These are phyloP conservation scores for Aschersonia sp. DNA, from an alignment of 2,329 filamentous ascomycete species.

Conservation along the genomic window DNA sequence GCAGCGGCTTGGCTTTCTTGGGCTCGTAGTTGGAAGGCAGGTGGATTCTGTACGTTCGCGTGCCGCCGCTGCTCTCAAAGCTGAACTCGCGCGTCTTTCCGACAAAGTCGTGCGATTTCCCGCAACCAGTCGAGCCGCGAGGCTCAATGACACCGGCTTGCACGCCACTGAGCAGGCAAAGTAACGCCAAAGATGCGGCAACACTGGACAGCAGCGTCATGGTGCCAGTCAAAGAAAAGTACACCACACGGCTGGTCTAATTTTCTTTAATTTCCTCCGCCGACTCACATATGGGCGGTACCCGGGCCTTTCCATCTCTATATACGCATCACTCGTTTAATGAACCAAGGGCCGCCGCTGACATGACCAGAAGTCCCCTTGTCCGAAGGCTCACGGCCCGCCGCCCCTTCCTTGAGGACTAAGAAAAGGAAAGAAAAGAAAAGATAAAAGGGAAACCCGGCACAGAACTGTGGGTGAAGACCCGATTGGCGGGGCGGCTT, in stretches of 20 bases:
- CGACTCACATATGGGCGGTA: neutral
- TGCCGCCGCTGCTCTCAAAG: slow-evolving; percentile 9
- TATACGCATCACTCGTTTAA: neutral
- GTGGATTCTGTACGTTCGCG: slow-evolving; percentile 8
- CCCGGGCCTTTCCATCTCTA: no score
- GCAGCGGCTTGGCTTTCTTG: slow-evolving; percentile 19
- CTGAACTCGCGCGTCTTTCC: slow-evolving; percentile 9
- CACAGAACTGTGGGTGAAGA: neutral
- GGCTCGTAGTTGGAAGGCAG: slow-evolving; percentile 16
- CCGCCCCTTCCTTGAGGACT: neutral
- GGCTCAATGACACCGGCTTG: neutral
- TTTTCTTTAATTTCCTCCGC: neutral
- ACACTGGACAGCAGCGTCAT: neutral
- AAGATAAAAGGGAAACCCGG: neutral
- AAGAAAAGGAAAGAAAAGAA: neutral
- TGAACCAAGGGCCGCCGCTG: neutral
- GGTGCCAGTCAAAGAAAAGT: neutral
- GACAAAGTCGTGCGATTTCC: slow-evolving; percentile 7
- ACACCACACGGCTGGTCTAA: neutral
- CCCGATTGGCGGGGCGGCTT: neutral
- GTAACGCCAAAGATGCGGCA: neutral
- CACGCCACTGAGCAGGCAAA: neutral
- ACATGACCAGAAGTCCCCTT: neutral
- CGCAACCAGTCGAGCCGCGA: slow-evolving; percentile 6
- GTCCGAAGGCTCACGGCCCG: neutral